Evolutionary conservation across 371 early-diverging fungal genomes (phyloP).

Genomic region (Synchytrium microbalum): DNA sequence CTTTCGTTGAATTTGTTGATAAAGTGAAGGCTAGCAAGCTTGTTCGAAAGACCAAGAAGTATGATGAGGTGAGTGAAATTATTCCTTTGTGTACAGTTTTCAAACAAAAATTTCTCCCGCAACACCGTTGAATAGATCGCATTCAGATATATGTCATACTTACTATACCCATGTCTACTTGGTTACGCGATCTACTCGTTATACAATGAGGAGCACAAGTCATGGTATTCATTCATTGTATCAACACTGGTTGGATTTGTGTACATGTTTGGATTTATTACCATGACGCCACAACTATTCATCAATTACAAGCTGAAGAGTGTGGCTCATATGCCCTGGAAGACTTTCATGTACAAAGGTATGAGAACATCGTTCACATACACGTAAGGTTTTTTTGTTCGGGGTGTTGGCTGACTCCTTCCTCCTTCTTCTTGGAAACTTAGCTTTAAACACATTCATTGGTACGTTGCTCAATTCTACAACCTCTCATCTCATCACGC

Average conservation of each 20-base stretch:
- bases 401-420: background rate
- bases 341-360: slow-evolving; percentile 84
- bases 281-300: slow-evolving; percentile 88
- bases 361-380: background rate
- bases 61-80: slow-evolving; percentile 47
- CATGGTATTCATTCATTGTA: slow-evolving; percentile 87
- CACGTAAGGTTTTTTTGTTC: too few relatives aligned
- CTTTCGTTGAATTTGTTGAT: slow-evolving; percentile 35
- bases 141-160: slow-evolving; percentile 73
- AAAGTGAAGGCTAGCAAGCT: slow-evolving; percentile 48
- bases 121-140: slow-evolving; percentile 57
- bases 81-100: slow-evolving; percentile 7
- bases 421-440: too few relatives aligned
- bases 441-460: slow-evolving; percentile 82
- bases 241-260: slow-evolving; percentile 77
- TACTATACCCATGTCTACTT: slow-evolving; percentile 68
- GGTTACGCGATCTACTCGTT: slow-evolving; percentile 81
- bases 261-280: slow-evolving; percentile 68
- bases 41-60: slow-evolving; percentile 71
- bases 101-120: slow-evolving; percentile 11
- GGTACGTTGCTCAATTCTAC: slow-evolving; percentile 16
- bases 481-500: background rate
- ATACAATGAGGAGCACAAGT: slow-evolving; percentile 77
- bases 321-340: slow-evolving; percentile 90
- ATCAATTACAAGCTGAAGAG: slow-evolving; percentile 89